A percentile compares a stretch with the other conserved stretches of the same genome.
These are phyloP conservation scores for Silybum marianum DNA, from an alignment of 129 eudicot species.

Conservation along the genomic window DNA sequence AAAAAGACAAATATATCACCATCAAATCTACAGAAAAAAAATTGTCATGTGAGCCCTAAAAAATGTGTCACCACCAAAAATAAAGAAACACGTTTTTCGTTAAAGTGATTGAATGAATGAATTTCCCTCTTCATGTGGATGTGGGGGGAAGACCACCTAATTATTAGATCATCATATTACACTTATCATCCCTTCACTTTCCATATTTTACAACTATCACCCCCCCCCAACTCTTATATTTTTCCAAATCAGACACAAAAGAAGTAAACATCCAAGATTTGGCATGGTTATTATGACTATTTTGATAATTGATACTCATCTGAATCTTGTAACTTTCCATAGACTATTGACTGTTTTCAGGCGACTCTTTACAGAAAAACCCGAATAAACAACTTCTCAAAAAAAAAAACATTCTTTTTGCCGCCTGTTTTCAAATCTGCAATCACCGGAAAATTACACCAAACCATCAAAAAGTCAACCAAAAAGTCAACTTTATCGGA, in stretches of 20 bases:
- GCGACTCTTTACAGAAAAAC: neutral
- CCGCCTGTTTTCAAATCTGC: conserved; percentile 15
- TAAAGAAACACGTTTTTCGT: conserved; percentile 36
- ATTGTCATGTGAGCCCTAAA: conserved; percentile 33
- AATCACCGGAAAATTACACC: conserved; percentile 1
- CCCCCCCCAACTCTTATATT: neutral
- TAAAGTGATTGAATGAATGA: conserved; percentile 31
- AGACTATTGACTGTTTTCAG: neutral
- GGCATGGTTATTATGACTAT: neutral
- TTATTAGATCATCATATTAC: conserved; percentile 5
- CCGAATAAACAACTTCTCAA: neutral
- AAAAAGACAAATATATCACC: conserved; percentile 27
- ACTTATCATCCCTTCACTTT: conserved; percentile 8
- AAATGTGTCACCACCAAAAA: conserved; percentile 31
- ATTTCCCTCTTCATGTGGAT: conserved; percentile 8
- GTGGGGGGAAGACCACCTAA: no score
- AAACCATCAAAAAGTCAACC: neutral
- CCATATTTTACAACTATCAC: neutral
- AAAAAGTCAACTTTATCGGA: neutral
- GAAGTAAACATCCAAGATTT: neutral
- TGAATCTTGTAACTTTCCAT: neutral
- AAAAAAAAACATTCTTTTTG: neutral
- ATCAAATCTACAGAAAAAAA: conserved; percentile 22
- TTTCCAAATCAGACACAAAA: neutral
- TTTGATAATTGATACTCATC: neutral